These are phyloP conservation scores for Talaromyces proteolyticus DNA, from an alignment of 495 filamentous ascomycete genomes.

Conservation along the genomic window DNA sequence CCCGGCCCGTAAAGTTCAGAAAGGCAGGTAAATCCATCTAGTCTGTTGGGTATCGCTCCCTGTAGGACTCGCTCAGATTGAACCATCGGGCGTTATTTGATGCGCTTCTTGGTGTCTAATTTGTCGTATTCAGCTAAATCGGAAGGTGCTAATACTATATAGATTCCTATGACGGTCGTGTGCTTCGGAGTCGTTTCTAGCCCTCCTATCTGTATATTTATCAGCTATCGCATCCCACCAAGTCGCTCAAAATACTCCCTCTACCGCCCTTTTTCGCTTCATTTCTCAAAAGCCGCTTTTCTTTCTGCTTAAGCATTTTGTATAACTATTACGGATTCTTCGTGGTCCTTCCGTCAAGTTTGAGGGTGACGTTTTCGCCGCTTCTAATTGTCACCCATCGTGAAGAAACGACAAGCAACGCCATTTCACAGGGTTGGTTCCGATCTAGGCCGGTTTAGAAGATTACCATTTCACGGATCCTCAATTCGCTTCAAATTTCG, in stretches of 20 bases:
- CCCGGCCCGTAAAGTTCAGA: conserved; percentile 10
- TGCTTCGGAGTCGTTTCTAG: conserved; percentile 2
- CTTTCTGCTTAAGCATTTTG: neutral
- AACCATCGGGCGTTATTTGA: too few species aligned
- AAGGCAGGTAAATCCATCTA: neutral
- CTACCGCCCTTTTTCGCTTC: neutral
- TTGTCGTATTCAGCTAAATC: neutral
- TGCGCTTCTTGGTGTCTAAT: too few species aligned
- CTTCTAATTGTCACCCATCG: too few species aligned
- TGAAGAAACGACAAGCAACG: too few species aligned
- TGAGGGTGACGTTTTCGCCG: too few species aligned
- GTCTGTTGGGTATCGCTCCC: neutral
- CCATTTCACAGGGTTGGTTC: too few species aligned
- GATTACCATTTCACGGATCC: too few species aligned
- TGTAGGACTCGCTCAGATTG: neutral
- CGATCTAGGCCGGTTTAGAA: too few species aligned
- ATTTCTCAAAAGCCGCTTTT: neutral
- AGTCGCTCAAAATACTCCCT: neutral
- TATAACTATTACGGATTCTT: neutral
- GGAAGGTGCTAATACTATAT: neutral
- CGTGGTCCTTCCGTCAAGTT: too few species aligned
- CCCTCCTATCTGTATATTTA: conserved; percentile 8
- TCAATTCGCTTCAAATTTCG: too few species aligned
- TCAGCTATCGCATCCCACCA: neutral
- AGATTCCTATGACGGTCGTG: neutral